Base-by-base conservation (phyloP, 495 filamentous ascomycete genomes). In the Aspergillus indologenus region DNA sequence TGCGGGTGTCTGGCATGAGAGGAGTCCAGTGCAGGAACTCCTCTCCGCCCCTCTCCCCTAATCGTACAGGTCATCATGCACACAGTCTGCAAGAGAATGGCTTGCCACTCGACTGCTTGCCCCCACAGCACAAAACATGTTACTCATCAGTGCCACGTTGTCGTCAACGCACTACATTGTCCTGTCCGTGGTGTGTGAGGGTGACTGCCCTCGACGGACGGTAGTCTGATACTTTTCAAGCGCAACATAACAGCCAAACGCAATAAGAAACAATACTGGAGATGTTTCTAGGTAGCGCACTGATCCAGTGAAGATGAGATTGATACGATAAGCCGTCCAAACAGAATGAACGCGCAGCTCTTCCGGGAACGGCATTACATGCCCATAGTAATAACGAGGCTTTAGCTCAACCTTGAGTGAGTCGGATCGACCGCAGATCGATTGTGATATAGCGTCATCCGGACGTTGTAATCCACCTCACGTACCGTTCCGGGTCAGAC, bases 301-400 rank as follows among this genome's bases (percentile, higher is more conserved):
- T 40, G 5, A 40, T 40, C 7, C 12, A 2, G 6, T 40, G 34
- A 7, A 9, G 47, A 50, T 26, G 47, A 50, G 47, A 50, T 50
- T 50, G 47, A 50, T 50, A 50, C 22, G 47, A 50, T 50, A 50
- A 48, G 18, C 46, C 22, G 47, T 22, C 21, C 12, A 50, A 22
- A 23, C 22, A 22, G 9, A 24, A 20, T 24, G 19, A 17, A 49
- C 9, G 23, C 6, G 21, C 21, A 15, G 2, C 2, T 40, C 34
- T 11, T 29, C 34, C 12, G 17, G 21, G 47, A 26, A 50, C 29
- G 21, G 29, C 23, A n/a, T n/a, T n/a, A n/a, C n/a, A n/a, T n/a
- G n/a, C n/a, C n/a, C n/a, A n/a, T n/a, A 42, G 4, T 43, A 45
- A 45, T 55, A 26, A 45, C 42, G 42, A 55, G 53, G 53, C 42